Base-by-base conservation (phyloP, 2,329 filamentous ascomycete genomes). In the Ambrosiella xylebori region DNA sequence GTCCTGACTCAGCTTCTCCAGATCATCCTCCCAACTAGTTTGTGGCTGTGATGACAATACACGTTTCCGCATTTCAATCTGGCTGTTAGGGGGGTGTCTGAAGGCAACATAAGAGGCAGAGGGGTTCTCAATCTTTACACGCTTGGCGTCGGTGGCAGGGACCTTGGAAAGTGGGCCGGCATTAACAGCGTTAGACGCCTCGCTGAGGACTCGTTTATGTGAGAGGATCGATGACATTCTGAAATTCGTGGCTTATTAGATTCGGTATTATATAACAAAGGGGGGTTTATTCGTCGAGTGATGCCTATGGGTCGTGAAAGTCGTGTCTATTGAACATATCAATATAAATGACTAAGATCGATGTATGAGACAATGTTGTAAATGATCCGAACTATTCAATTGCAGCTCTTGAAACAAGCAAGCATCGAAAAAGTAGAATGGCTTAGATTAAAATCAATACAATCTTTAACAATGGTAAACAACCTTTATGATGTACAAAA, bases 1-100 rank as follows among this genome's bases (percentile, higher is more conserved):
- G 67, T 96, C 89, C 70, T 97, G 91, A 61, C 88, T 93, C 70
- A 98, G 80, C 74, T 95, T 95, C 76, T 96, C 91, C 61, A 98
- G 77, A 67, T 96, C 89, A 60, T 86, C 84, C 71, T 97, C 93
- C 68, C 98, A 98, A 58, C 85, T 80, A 68, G 89, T 95, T 73
- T 95, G 96, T 13, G 80, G 80, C 69, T 90, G 88, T 64, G 79
- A 90, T 1, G 86, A 91, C 62, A 79, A 76, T 60, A 82, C 68
- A 66, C 81, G 83, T 64, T 86, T 76, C 59, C 77, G 76, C 51
- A 56, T 58, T 38, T 75, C 73, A 11, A 75, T 72, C 13, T 76
- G 78, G 1, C 77, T 77, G 3, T 78, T 79, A 3, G 53, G 44
- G 27, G 57, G 53, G 12, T 17, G 13, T 12, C 56, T 45, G 12